Base-by-base conservation (phyloP, 352 stramenopile genomes). In the Phytophthora idaei region DNA sequence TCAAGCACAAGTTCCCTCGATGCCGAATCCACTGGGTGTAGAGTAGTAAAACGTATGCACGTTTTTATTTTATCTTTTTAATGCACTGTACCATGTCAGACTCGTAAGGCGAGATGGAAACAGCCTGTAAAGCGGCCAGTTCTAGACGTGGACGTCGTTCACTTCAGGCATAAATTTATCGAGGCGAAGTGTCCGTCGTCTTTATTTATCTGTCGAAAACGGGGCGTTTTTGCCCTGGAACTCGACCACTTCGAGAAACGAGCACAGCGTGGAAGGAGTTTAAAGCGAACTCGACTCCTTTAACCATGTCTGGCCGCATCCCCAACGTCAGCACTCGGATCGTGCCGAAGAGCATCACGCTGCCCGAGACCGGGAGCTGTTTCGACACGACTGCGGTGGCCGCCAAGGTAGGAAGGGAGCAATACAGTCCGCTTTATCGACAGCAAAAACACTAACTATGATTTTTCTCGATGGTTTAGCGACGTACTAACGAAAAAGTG, bases 351-450 rank as follows among this genome's bases (percentile, higher is more conserved):
- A 83, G 77, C 27, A 78, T 92, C 41, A 50, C 84, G 17, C 61
- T 97, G 27, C 80, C 83, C 6, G 91, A 98, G 76, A 98, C 95
- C 0, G 94, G 94, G 11, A 98, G 94, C 57, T 98, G 95, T 69
- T 98, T 99, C 62, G 96, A 99, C 76, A 94, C 90, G 29, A 99
- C 96, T 1, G 64, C 78, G 17, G 78, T 89, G 12, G 42, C 59
- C 21, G 29, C 69, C 29, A 92, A 92, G 77, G 78, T 91, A 57
- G 3, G 57, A 57, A 2, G 8, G 36, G 39, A 45, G 14, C 5
- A 21, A 45, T 45, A 36, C 1, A 21, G 21, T 21, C 21, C 21
- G 21, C 21, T 21, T 15, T 6, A 29, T 28, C 27, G 37, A 6
- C 51, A n/a, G 36, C 21, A 9, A n/a, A 42, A 6, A 39, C 8